Conservation (phyloP, 768 basidiomycete genomes). For the Suillus subaureus region DNA sequence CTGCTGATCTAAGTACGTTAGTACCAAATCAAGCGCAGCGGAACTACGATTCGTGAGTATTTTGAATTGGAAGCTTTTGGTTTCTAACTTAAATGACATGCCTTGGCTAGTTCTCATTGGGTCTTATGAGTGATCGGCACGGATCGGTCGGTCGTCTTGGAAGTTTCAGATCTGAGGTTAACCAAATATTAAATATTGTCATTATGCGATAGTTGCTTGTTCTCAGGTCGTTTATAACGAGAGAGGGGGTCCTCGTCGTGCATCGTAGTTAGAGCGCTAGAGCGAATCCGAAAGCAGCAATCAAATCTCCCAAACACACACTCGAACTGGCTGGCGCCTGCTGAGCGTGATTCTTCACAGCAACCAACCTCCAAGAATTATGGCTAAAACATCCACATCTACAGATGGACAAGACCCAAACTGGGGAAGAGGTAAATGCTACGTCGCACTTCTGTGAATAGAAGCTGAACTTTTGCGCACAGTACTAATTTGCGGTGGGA, state of each 20-base stretch:
- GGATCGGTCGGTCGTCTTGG: conserved; percentile 7
- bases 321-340: conserved; percentile 22
- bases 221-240: neutral
- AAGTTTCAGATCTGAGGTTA: conserved; percentile 1
- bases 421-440: conserved; percentile 46
- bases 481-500: conserved; percentile 88
- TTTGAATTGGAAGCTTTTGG: conserved; percentile 4
- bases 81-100: conserved; percentile 12
- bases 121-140: conserved; percentile 13
- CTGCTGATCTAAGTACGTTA: conserved; percentile 14
- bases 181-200: neutral
- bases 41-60: conserved; percentile 34
- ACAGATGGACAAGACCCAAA: conserved; percentile 33
- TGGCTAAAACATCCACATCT: conserved; percentile 28
- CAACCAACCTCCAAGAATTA: conserved; percentile 27
- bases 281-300: conserved; percentile 34
- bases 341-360: conserved; percentile 16
- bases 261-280: conserved; percentile 34
- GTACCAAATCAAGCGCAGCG: conserved; percentile 32
- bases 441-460: conserved; percentile 9
- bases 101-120: conserved; percentile 30
- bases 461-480: conserved; percentile 17
- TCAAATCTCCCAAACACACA: conserved; percentile 13
- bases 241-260: conserved; percentile 4
- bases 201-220: neutral